Base-by-base conservation (phyloP, 2,329 filamentous ascomycete genomes). In the Diaporthe batatas region DNA sequence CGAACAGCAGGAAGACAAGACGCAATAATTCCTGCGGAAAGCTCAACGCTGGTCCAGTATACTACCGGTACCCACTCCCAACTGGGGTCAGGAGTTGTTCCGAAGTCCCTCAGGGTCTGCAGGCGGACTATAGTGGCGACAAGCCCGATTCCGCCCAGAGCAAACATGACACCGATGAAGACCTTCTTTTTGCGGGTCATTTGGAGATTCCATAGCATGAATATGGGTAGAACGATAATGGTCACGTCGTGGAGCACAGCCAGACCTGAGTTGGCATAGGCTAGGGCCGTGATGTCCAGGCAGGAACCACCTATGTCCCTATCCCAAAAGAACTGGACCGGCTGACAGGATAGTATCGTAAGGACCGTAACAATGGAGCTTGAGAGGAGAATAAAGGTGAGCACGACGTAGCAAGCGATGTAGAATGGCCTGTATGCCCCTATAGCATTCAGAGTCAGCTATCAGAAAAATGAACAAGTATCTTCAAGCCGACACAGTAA, bases 261-360 rank as follows among this genome's bases (percentile, higher is more conserved):
- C 16, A 74, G 49, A 29, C 44, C 73, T 4, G 75, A 72, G 55
- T 75, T 75, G 47, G 71, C 70, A 49, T 70, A 73, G 18, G 73
- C 69, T 11, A 76, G 51, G 16, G 71, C 70, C 3, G 59, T 44
- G 10, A 74, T 39, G 49, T 74, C 57, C 18, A 75, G 53, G 51
- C 75, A 76, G 6, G 54, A n/a, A 12, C 72, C 68, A 6, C 39
- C 23, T 25, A 72, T 47, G 51, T 75, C 70, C n/a, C 72, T 58
- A 36, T 76, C 53, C 75, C 73, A 76, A 65, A 75, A 72, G 21
- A 42, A 73, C 14, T 67, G n/a, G 39, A 72, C 25, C 36, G 75
- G 75, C 10, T 44, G 68, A 51, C 75, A 76, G 2, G 74, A 75
- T n/a, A 75, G 39, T n/a, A 75, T 73, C 32, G 74, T 75, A 10